Base-by-base conservation (phyloP, 306 rosid genomes). In the Cucurbita argyrosperma region DNA sequence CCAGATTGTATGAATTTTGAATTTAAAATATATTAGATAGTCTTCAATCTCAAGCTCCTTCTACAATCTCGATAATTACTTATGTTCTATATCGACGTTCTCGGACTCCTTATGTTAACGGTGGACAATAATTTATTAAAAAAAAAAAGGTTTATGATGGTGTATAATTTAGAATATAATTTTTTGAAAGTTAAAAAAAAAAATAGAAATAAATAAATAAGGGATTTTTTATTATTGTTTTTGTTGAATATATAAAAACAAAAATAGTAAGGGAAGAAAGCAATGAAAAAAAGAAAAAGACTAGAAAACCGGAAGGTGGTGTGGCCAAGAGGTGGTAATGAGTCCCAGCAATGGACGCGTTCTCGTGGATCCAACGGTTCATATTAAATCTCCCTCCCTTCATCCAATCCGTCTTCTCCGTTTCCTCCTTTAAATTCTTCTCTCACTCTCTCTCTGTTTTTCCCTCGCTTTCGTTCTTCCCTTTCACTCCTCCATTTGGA, bases 341-440 rank as follows among this genome's bases (percentile, higher is more conserved):
- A 30, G 35, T 30, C 35, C 35, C 47, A 10, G 19, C 81, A 49
- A 23, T 19, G 75, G 83, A 80, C 79, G 67, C 77, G 84, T 40
- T 79, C 85, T 46, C 10, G 12, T 37, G 52, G 64, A 47, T 85
- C 93, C 71, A 79, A 89, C 94, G 97, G 89, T 63, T 21, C 68
- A 80, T 56, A 78, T 75, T 35, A 53, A 62, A 71, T 76, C 80
- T 66, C 55, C 26, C 38, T 16, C 40, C 54, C 54, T 50, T 80
- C 78, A 26, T 80, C 57, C 71, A 56, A 47, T 68, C 37, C 81
- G 18, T 51, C 58, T 71, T 47, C 79, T 75, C 57, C 53, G 56
- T 53, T 56, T 56, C 71, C 40, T 45, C 58, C 74, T 70, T 50
- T 70, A 70, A 30, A 70, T 26, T 19, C 74, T 70, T 70, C 59